Percentiles rank a stretch among this genome's conserved stretches.
Conservation (phyloP, 2,329 filamentous ascomycete genomes). For the Calonectria pauciramosa region DNA sequence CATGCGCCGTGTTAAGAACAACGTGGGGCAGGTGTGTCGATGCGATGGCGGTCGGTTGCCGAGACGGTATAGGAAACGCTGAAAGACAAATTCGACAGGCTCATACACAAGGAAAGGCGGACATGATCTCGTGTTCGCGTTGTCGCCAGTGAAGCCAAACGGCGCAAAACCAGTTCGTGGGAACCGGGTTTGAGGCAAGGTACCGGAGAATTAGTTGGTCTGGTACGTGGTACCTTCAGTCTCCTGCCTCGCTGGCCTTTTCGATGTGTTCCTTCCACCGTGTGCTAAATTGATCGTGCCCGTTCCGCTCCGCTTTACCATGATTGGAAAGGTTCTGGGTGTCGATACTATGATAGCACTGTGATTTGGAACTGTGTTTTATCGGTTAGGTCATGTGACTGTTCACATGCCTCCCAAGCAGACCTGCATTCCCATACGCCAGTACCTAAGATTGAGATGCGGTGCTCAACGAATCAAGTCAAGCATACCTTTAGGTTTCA, state of each 20-base stretch:
- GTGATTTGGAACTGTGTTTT: constrained; percentile 37
- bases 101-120: constrained; percentile 38
- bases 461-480: no score
- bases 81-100: constrained; percentile 37
- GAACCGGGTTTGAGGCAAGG: constrained; percentile 30
- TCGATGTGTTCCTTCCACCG: constrained; percentile 41
- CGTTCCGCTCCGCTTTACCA: constrained; percentile 41
- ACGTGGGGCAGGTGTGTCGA: constrained; percentile 42
- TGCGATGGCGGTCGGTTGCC: constrained; percentile 24
- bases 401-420: not conserved
- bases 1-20: constrained; percentile 45
- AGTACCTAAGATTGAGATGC: not conserved
- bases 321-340: constrained; percentile 42
- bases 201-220: not conserved
- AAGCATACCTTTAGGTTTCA: not conserved
- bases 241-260: constrained; percentile 50
- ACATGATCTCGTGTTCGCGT: constrained; percentile 40
- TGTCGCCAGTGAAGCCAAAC: constrained; percentile 23
- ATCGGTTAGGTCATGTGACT: constrained; percentile 42
- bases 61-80: constrained; percentile 20
- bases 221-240: constrained; percentile 19
- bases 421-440: not conserved
- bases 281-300: constrained; percentile 40
- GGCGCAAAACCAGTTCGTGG: constrained; percentile 21
- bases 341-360: constrained; percentile 20